A percentile compares a stretch with the other conserved stretches of the same genome.
Conservation (phyloP, 1,139 yeast genomes). For the Suhomyces bokatorum region DNA sequence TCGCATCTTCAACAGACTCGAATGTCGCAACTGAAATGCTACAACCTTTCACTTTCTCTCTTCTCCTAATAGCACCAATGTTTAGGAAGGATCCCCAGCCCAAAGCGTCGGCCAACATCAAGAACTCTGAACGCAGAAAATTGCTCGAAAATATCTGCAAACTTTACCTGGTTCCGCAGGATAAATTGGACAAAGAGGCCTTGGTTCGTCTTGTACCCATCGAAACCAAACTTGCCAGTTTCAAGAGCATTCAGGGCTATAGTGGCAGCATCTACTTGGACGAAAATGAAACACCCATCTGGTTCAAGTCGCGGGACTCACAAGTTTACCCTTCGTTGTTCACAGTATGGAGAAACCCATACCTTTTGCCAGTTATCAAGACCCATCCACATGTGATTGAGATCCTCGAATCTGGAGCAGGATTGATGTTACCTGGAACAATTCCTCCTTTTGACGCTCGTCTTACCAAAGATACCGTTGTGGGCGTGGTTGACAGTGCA, state of each 20-base stretch:
- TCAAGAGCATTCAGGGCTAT: constrained; percentile 53
- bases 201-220: constrained; percentile 57
- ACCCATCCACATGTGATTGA: constrained; percentile 75
- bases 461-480: constrained; percentile 54
- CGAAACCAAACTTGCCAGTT: constrained; percentile 64
- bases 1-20: neutral
- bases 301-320: constrained; percentile 65
- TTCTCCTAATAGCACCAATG: constrained; percentile 10
- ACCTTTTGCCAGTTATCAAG: constrained; percentile 59
- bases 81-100: constrained; percentile 35
- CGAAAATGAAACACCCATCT: constrained; percentile 64
- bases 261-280: constrained; percentile 68
- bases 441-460: constrained; percentile 68
- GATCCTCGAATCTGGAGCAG: constrained; percentile 73
- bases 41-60: neutral
- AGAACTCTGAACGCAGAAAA: constrained; percentile 76
- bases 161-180: constrained; percentile 47
- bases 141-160: constrained; percentile 50
- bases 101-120: constrained; percentile 76
- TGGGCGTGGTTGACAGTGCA: constrained; percentile 66
- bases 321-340: constrained; percentile 67
- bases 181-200: constrained; percentile 44
- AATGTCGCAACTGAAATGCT: neutral
- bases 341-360: constrained; percentile 71
- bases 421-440: constrained; percentile 90